phyloP scores from a whole-genome alignment of 2,329 filamentous ascomycete species.

The Penicillium sp. region DNA sequence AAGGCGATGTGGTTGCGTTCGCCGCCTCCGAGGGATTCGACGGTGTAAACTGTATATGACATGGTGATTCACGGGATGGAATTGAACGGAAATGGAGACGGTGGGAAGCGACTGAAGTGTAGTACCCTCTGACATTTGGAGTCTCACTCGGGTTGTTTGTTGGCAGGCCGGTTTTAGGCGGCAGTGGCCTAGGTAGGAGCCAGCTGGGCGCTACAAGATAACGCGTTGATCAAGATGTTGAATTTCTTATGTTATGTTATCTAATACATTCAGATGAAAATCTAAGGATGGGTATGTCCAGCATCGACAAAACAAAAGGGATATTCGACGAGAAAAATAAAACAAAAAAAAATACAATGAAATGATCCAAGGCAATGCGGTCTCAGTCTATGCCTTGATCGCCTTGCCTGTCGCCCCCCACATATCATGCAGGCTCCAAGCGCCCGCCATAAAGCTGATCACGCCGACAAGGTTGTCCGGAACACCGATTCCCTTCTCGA shows the following conservation, averaged over 20 bases:
- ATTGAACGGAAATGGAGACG: too few relatives aligned
- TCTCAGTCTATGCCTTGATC: background rate
- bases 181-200: background rate
- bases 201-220: background rate
- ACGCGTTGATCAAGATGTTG: background rate
- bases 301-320: background rate
- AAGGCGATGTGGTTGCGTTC: constrained; percentile 6
- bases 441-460: constrained; percentile 58
- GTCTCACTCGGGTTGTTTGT: too few relatives aligned
- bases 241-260: background rate
- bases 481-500: constrained; percentile 65
- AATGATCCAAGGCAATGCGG: background rate
- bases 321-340: constrained; percentile 2
- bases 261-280: constrained; percentile 8
- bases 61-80: background rate
- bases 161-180: background rate
- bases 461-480: constrained; percentile 63
- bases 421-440: constrained; percentile 49
- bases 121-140: too few relatives aligned
- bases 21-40: constrained; percentile 14
- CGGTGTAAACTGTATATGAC: background rate
- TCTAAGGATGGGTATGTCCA: constrained; percentile 4
- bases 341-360: background rate
- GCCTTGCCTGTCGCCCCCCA: constrained; percentile 48
- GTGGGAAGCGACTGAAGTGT: background rate